Evolutionary conservation across 257 asterid species (phyloP).

Genomic region (Solanum arcanum): DNA sequence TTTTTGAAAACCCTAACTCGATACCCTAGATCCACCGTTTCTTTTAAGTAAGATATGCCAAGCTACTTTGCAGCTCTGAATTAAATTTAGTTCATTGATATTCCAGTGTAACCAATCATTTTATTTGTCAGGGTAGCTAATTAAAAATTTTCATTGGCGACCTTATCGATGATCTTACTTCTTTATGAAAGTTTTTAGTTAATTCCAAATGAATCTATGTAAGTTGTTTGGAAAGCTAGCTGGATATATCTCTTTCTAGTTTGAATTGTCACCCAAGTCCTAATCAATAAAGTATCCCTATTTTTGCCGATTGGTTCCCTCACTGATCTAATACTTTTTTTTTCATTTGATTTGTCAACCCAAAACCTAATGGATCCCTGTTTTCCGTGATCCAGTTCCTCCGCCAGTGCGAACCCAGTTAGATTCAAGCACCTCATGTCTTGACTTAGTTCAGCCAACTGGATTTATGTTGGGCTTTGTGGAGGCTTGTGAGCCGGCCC

Average conservation of each 20-base stretch:
- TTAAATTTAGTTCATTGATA: background rate
- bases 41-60: background rate
- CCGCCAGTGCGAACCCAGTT: background rate
- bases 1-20: background rate
- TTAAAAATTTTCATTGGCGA: background rate
- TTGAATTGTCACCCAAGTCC: background rate
- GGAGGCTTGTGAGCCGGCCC: too few relatives aligned
- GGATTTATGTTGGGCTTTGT: too few relatives aligned
- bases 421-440: background rate
- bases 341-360: too few relatives aligned
- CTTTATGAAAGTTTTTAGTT: background rate
- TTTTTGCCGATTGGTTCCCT: background rate
- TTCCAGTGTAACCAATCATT: background rate
- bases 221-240: background rate
- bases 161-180: background rate
- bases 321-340: too few relatives aligned
- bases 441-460: too few relatives aligned
- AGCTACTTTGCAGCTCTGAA: background rate
- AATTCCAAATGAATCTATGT: background rate
- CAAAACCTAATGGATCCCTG: too few relatives aligned
- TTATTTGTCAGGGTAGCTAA: background rate
- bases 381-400: background rate
- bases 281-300: background rate
- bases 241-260: background rate
- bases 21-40: background rate